Conservation (phyloP, 495 filamentous ascomycete species). For the Collariella sp. region DNA sequence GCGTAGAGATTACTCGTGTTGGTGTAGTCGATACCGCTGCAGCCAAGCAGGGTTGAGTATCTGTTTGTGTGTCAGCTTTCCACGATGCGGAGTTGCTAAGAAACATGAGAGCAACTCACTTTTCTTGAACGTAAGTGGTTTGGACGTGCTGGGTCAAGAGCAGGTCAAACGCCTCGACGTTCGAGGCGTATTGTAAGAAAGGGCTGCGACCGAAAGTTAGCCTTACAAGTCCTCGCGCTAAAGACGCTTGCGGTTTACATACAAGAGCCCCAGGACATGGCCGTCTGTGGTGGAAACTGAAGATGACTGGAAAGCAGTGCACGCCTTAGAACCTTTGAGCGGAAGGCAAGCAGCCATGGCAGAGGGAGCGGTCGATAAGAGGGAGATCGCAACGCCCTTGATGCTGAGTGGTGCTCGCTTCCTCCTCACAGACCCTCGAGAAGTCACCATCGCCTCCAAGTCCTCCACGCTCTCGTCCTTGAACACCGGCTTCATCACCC, state of each 20-base stretch:
- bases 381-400: slow-evolving; percentile 11
- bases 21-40: slow-evolving; percentile 63
- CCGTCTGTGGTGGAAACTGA: slow-evolving; percentile 72
- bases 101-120: slow-evolving; percentile 46
- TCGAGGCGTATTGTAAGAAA: slow-evolving; percentile 75
- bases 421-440: slow-evolving; percentile 1
- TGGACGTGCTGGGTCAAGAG: slow-evolving; percentile 64
- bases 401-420: slow-evolving; percentile 5
- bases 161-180: slow-evolving; percentile 66
- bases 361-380: slow-evolving; percentile 16
- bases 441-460: not conserved
- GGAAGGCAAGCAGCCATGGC: slow-evolving; percentile 59
- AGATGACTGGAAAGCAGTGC: slow-evolving; percentile 72
- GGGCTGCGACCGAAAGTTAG: slow-evolving; percentile 49
- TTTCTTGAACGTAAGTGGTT: slow-evolving; percentile 60
- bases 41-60: slow-evolving; percentile 73
- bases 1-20: slow-evolving; percentile 85
- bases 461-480: not conserved
- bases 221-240: not conserved
- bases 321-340: slow-evolving; percentile 66
- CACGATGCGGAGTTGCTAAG: not conserved
- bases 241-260: slow-evolving; percentile 33
- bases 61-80: slow-evolving; percentile 33
- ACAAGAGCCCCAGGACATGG: slow-evolving; percentile 64
- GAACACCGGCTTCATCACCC: not conserved